These are phyloP conservation scores for Alternaria rosae DNA, from an alignment of 2,329 filamentous ascomycete species.

Conservation along the genomic window DNA sequence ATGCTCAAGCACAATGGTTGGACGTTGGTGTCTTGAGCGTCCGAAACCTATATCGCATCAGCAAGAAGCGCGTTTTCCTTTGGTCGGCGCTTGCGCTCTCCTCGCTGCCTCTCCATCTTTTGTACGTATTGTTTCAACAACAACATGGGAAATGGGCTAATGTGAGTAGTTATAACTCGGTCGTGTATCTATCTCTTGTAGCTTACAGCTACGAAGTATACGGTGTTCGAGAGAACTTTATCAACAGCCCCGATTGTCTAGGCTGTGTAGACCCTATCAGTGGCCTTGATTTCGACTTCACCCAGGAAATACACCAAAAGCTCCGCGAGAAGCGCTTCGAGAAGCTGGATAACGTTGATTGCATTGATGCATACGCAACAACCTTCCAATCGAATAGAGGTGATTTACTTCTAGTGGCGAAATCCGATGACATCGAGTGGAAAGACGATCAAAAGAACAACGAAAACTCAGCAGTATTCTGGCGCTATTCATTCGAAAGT, in stretches of 20 bases:
- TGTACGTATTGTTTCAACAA: neutral
- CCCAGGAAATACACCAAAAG: neutral
- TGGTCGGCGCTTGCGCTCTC: neutral
- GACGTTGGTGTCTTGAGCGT: neutral
- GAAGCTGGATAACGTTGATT: conserved; percentile 9
- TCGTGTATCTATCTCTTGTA: conserved; percentile 27
- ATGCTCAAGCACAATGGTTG: conserved; percentile 8
- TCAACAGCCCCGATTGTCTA: neutral
- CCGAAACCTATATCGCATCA: neutral
- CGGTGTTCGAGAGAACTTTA: conserved; percentile 7
- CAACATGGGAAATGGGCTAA: neutral
- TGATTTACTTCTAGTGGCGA: conserved; percentile 22
- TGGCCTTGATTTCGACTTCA: neutral
- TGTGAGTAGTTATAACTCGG: conserved; percentile 32
- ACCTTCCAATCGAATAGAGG: conserved; percentile 15
- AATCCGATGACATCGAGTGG: neutral
- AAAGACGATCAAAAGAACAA: neutral
- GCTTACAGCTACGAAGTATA: conserved; percentile 24
- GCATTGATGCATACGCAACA: conserved; percentile 25
- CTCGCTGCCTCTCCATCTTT: neutral
- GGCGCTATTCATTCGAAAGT: neutral
- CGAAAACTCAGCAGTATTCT: neutral
- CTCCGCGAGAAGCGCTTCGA: conserved; percentile 1
- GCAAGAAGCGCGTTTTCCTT: neutral
- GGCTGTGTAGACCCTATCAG: neutral